phyloP scores from a whole-genome alignment of 768 basidiomycete species.

The Pleurotus salmoneostramineus region DNA sequence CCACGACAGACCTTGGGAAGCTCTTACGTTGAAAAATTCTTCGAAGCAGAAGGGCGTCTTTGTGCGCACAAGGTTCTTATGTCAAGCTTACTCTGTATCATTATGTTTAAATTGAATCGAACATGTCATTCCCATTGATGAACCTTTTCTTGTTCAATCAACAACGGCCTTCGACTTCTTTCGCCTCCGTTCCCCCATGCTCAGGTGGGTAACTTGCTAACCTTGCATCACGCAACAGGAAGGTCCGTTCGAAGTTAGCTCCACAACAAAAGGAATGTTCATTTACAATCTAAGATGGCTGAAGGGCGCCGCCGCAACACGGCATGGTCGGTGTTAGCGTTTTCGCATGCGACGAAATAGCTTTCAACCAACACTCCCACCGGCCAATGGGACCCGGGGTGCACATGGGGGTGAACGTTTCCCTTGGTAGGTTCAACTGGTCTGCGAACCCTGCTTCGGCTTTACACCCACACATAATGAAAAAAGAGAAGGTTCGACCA shows the following conservation, averaged over 20 bases:
- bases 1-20: background rate
- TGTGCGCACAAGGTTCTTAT: background rate
- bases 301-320: background rate
- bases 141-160: background rate
- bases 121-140: background rate
- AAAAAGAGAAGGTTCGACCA: background rate
- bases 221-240: background rate
- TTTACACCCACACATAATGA: background rate
- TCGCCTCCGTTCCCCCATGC: background rate
- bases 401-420: background rate
- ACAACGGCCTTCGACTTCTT: background rate
- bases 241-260: background rate
- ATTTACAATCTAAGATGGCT: conserved; percentile 1
- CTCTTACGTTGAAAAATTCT: background rate
- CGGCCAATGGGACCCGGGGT: background rate
- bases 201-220: no score
- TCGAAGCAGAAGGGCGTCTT: background rate
- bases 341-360: background rate
- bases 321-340: background rate
- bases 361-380: background rate
- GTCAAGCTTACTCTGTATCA: background rate
- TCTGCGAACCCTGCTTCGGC: background rate
- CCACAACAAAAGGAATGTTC: conserved; percentile 1
- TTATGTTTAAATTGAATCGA: background rate
- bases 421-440: background rate